Conservation (phyloP, 2,329 filamentous ascomycete species). For the Aspergillus piperis region DNA sequence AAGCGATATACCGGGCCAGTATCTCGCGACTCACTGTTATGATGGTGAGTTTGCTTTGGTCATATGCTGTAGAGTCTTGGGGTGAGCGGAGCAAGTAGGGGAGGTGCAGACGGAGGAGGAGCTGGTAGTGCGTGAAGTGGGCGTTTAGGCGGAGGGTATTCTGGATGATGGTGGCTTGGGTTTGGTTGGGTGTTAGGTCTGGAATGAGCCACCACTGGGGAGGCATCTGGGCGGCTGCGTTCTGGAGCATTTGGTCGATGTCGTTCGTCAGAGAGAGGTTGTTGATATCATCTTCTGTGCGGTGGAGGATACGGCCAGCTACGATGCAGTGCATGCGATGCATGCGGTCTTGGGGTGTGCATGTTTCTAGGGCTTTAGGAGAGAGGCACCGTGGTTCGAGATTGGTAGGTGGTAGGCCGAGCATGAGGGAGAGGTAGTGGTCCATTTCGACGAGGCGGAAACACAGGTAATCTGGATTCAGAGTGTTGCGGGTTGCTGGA, state of each 20-base stretch:
- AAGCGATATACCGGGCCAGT: constrained; percentile 52
- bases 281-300: constrained; percentile 43
- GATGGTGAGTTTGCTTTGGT: constrained; percentile 54
- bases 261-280: constrained; percentile 49
- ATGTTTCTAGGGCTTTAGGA: background rate
- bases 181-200: constrained; percentile 17
- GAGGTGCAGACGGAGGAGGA: constrained; percentile 57
- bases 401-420: constrained; percentile 42
- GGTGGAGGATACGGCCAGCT: constrained; percentile 51
- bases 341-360: constrained; percentile 44
- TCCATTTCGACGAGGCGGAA: constrained; percentile 44
- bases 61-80: constrained; percentile 35
- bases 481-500: constrained; percentile 25
- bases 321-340: constrained; percentile 50
- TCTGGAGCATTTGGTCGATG: constrained; percentile 48
- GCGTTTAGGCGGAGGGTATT: constrained; percentile 45
- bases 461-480: constrained; percentile 35
- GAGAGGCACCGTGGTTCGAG: constrained; percentile 15
- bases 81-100: constrained; percentile 54
- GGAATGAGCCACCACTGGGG: constrained; percentile 52
- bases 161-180: constrained; percentile 22
- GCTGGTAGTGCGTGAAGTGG: constrained; percentile 55
- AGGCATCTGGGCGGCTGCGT: constrained; percentile 45
- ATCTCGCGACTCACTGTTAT: constrained; percentile 55
- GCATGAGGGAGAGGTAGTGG: constrained; percentile 44